Conservation (phyloP, 768 basidiomycete genomes). For the Tricholoma flavovirens region DNA sequence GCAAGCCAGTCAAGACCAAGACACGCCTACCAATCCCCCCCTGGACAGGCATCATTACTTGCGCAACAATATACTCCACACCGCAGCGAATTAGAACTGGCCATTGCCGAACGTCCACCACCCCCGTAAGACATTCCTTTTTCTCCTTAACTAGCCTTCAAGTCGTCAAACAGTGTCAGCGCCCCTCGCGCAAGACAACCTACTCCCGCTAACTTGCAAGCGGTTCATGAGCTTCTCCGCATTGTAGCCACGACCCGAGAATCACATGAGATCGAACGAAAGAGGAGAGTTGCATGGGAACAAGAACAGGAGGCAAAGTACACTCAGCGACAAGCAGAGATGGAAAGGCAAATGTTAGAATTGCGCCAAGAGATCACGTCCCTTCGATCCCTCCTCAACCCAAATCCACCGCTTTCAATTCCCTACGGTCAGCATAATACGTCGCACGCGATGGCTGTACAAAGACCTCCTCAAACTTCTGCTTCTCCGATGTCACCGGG, state of each 20-base stretch:
- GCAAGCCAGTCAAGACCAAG: conserved; percentile 39
- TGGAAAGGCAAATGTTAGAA: conserved; percentile 49
- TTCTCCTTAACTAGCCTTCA: not conserved
- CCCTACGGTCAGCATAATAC: conserved; percentile 21
- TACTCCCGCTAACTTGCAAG: conserved; percentile 32
- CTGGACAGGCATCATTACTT: conserved; percentile 23
- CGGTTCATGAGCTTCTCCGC: conserved; percentile 58
- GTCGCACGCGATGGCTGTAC: conserved; percentile 27
- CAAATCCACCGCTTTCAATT: conserved; percentile 19
- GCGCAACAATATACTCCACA: conserved; percentile 42
- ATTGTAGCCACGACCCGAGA: conserved; percentile 52
- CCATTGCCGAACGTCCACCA: conserved; percentile 40
- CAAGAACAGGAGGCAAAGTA: conserved; percentile 60
- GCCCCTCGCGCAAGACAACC: conserved; percentile 21
- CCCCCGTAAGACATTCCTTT: conserved; percentile 29
- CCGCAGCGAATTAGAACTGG: conserved; percentile 60
- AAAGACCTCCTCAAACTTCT: conserved; percentile 20
- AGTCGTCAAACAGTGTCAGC: conserved; percentile 9
- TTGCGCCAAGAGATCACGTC: conserved; percentile 49
- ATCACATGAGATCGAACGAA: conserved; percentile 54
- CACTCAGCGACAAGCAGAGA: conserved; percentile 48
- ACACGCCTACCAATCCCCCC: conserved; percentile 19
- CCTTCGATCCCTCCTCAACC: conserved; percentile 36
- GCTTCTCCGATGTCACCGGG: conserved; percentile 34
- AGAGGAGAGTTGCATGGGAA: conserved; percentile 62